Evolutionary conservation across 1,284 basidiomycete genomes (phyloP), one percentile per base, ranked within the genome.

Genomic region (Cutaneotrichosporon sp.): DNA sequence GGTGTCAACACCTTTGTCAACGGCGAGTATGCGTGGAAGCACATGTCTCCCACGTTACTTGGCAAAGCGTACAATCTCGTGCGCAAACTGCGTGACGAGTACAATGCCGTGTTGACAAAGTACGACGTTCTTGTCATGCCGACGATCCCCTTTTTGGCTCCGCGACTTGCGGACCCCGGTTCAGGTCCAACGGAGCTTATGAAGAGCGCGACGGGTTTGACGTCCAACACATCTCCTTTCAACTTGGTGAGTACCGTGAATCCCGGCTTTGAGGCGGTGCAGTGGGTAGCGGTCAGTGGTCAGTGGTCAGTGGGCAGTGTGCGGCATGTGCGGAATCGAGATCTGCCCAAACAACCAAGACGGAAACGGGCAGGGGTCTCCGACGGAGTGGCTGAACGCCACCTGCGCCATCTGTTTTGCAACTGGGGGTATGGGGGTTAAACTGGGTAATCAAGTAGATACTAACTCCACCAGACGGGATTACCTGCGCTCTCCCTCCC

Each of bases 1-100:
- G 83, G 26, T 81, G 84, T 87, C 71, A 73, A 66, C 47, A 84
- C 85, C 69, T 81, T 76, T 16, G 86, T 94, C 72, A 96, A 95
- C 51, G 72, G 72, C 55, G 64, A 65, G 30, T 75, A 69, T 55
- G 72, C 64, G 0, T 70, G 67, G 68, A 58, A 62, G 30, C 69
- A 73, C 49, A 70, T 70, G 61, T 65, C 70, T 0, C 65, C 68
- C 3, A 67, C 70, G 6, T 60, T 73, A 13, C 50, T 69, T 18
- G 69, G 69, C 52, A 73, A 72, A 62, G 66, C 70, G 18, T 72
- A 69, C 42, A 74, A 73, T 63, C 69, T 73, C 4, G 72, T 82
- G 1, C 78, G 84, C 63, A 81, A 81, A 62, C 74, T 84, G 18
- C 70, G 76, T 11, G 77, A 81, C 58, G 79, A 80, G 6, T 84